Conservation (phyloP, 331 rosid species). For the Arachis monticola region DNA sequence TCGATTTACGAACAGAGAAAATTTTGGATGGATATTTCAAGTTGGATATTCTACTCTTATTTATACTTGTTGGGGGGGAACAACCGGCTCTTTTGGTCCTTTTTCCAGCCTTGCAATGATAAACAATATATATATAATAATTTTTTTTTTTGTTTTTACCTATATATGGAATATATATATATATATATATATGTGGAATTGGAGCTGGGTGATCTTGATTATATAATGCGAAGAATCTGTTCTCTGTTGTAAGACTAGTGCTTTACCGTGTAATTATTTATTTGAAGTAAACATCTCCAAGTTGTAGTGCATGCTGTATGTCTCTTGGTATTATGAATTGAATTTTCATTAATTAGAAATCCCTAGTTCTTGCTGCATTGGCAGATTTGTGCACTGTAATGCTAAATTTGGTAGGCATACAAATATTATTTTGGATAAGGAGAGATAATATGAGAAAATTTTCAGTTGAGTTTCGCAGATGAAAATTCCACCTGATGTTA, state of each 20-base stretch:
- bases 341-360: conserved; percentile 2
- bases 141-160: too few species aligned
- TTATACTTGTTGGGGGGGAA: too few species aligned
- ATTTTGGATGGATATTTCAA: background rate
- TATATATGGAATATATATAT: background rate
- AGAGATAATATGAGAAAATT: background rate
- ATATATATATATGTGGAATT: background rate
- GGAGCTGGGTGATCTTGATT: conserved; percentile 5
- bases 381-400: conserved; percentile 11
- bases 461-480: background rate
- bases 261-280: background rate
- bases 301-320: background rate
- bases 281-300: background rate
- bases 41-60: too few species aligned
- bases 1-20: conserved; percentile 3
- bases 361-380: background rate
- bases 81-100: too few species aligned
- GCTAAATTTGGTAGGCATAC: background rate
- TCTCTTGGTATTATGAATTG: background rate
- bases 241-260: conserved; percentile 6
- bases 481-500: background rate
- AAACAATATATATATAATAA: background rate
- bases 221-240: conserved; percentile 15
- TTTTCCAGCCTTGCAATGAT: too few species aligned
- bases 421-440: conserved; percentile 6